Conservation (phyloP, 1,284 basidiomycete species). For the Austroboletus olivaceoglutinosus region DNA sequence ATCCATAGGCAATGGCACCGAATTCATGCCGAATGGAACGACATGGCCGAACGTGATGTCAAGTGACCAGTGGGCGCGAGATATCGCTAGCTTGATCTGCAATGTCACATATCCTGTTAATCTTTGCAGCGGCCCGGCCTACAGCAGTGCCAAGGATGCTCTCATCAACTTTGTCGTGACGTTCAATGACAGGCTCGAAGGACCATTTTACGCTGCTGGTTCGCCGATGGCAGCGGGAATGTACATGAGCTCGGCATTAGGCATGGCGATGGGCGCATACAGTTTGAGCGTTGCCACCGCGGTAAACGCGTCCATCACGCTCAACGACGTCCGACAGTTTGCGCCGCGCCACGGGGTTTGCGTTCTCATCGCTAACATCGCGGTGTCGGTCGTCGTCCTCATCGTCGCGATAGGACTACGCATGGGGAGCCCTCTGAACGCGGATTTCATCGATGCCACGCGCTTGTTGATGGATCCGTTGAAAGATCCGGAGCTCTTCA, state of each 20-base stretch:
- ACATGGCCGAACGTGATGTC: constrained; percentile 3
- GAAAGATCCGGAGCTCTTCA: neutral
- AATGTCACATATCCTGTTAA: neutral
- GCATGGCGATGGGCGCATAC: neutral
- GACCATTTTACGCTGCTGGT: too few relatives aligned
- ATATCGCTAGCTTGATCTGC: constrained; percentile 3
- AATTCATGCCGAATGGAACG: neutral
- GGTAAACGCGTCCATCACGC: too few relatives aligned
- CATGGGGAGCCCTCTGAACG: too few relatives aligned
- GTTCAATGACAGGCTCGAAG: too few relatives aligned
- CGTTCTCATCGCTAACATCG: constrained; percentile 1
- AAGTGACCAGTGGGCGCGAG: neutral
- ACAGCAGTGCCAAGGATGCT: too few relatives aligned
- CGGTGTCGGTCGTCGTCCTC: neutral
- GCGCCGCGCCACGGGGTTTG: neutral
- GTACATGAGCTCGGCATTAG: neutral
- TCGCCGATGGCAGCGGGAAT: too few relatives aligned
- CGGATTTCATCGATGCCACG: neutral
- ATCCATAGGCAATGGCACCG: neutral
- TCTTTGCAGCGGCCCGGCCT: too few relatives aligned
- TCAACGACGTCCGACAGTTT: too few relatives aligned
- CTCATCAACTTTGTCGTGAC: too few relatives aligned
- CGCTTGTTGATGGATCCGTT: constrained; percentile 1
- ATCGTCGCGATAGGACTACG: neutral
- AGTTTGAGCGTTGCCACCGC: too few relatives aligned